Conservation (phyloP, 768 basidiomycete genomes). For the Leccinum olivaceopallidum region DNA sequence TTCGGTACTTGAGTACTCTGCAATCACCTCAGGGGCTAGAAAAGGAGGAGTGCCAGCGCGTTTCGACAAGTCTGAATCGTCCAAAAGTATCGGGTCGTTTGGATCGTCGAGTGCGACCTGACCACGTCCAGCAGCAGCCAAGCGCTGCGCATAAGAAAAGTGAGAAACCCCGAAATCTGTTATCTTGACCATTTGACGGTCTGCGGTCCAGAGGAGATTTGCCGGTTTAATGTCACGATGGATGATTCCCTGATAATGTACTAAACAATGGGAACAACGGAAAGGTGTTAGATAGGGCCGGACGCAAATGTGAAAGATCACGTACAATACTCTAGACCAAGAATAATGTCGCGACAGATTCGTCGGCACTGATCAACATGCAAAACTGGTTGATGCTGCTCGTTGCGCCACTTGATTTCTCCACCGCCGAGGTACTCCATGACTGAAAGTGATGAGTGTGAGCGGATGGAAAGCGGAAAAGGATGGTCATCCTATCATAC, state of each 20-base stretch:
- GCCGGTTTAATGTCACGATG: constrained; percentile 99
- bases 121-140: constrained; percentile 58
- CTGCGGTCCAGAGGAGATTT: constrained; percentile 88
- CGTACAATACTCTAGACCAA: constrained; percentile 94
- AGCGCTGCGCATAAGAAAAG: constrained; percentile 86
- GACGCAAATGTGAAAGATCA: constrained; percentile 24
- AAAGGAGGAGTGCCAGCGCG: constrained; percentile 96
- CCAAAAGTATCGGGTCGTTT: constrained; percentile 66
- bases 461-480: constrained; percentile 17
- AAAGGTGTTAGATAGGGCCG: constrained; percentile 6
- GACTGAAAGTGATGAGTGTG: constrained; percentile 48
- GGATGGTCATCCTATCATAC: constrained; percentile 29
- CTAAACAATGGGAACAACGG: constrained; percentile 41
- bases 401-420: constrained; percentile 87
- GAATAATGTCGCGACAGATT: constrained; percentile 90
- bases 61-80: constrained; percentile 85
- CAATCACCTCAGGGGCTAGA: constrained; percentile 93
- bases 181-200: constrained; percentile 91
- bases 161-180: constrained; percentile 98
- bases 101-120: constrained; percentile 41
- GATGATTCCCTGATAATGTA: constrained; percentile 97
- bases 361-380: constrained; percentile 80
- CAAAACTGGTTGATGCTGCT: constrained; percentile 67
- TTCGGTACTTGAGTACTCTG: constrained; percentile 50
- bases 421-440: constrained; percentile 97